Base-by-base conservation (phyloP, 2,329 filamentous ascomycete genomes). In the Didymosphaeria variabile region DNA sequence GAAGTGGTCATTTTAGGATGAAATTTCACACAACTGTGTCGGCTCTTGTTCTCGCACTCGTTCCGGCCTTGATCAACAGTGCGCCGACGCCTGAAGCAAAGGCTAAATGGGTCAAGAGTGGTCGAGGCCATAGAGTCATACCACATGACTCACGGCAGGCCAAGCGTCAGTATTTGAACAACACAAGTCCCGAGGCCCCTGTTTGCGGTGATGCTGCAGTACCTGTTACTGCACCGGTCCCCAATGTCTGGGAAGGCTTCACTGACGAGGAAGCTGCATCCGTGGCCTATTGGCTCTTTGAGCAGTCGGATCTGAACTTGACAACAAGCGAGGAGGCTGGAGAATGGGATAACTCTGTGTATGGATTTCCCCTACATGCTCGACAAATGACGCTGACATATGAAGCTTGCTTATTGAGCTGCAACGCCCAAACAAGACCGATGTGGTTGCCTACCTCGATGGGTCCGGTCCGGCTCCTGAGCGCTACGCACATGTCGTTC, bases 341-440 rank as follows among this genome's bases (percentile, higher is more conserved):
- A 8, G 42, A 45, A 23, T 45, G 42, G 42, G 42, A 45, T n/a
- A 45, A 45, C 21, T 45, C 42, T 10, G 42, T 45, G 42, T 45
- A 45, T 5, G 42, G 6, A 10, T 10, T 15, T 19, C 7, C 19
- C 7, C 42, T 10, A 4, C 6, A 45, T 21, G 7, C 42, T 10
- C 5, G 2, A 15, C 13, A 19, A 45, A 19, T 10, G 6, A 15
- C 13, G 6, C 42, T 45, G 21, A 45, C 19, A 10, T 21, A 21
- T 12, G 13, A 45, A 45, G 42, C 21, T 26, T 45, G 19, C 42
- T 45, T 45, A n/a, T 45, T 45, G 42, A 45, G 21, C 40, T 67
- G 19, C 55, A 65, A 4, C 56, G 62, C 23, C 68, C 67, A n/a
- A 72, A 72, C 57, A 72, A 72, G 52, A 67, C 67, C 8, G 62